Conservation (phyloP, 495 filamentous ascomycete species). For the Neurospora hispaniola region DNA sequence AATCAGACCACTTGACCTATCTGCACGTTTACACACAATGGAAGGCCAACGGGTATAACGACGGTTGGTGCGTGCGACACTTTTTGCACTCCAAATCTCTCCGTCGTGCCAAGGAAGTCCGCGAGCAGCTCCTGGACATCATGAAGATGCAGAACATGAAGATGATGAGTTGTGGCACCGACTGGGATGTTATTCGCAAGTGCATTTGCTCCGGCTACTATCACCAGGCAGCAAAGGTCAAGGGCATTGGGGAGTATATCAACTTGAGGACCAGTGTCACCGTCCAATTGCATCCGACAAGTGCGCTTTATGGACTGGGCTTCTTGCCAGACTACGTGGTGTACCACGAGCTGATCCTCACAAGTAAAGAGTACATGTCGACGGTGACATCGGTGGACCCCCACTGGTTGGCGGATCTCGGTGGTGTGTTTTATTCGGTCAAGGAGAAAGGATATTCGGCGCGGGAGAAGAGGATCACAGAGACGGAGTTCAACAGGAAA, state of each 20-base stretch:
- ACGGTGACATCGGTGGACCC: slow-evolving; percentile 95
- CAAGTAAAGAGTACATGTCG: slow-evolving; percentile 97
- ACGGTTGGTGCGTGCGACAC: slow-evolving; percentile 85
- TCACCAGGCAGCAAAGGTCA: slow-evolving; percentile 94
- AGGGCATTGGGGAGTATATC: slow-evolving; percentile 94
- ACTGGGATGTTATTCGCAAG: slow-evolving; percentile 92
- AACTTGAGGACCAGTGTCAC: slow-evolving; percentile 91
- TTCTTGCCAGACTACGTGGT: slow-evolving; percentile 95
- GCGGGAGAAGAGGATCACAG: slow-evolving; percentile 77
- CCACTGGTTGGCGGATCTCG: slow-evolving; percentile 95
- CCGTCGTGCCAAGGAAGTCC: slow-evolving; percentile 81
- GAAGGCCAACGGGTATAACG: slow-evolving; percentile 81
- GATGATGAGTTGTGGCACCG: slow-evolving; percentile 80
- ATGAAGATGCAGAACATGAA: slow-evolving; percentile 91
- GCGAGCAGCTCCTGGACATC: slow-evolving; percentile 87
- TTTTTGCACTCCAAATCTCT: slow-evolving; percentile 91
- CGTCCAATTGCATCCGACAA: slow-evolving; percentile 88
- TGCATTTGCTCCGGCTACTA: slow-evolving; percentile 98
- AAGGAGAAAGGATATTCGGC: slow-evolving; percentile 97
- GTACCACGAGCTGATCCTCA: slow-evolving; percentile 96
- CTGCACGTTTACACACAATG: slow-evolving; percentile 95
- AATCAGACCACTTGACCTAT: slow-evolving; percentile 93
- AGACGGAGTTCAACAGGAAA: slow-evolving; percentile 87
- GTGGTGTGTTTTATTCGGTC: slow-evolving; percentile 96
- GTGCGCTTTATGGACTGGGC: slow-evolving; percentile 81